Evolutionary conservation across 192 early-diverging fungal species (phyloP).

Genomic region (Gonapodya prolifera): DNA sequence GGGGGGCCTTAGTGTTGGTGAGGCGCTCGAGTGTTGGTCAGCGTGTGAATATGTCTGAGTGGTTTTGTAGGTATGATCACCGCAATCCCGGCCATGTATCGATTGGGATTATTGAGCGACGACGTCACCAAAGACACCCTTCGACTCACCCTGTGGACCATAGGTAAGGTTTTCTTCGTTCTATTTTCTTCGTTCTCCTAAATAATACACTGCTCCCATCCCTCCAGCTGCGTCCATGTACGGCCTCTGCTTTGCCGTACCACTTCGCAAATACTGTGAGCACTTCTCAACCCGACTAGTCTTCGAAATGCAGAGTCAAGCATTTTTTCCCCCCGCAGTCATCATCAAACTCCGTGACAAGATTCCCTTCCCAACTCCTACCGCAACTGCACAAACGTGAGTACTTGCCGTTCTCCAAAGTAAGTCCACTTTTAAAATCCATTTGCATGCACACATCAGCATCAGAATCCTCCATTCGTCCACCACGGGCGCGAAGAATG

Average conservation of each 20-base stretch:
- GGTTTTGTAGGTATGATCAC: slow-evolving; percentile 40
- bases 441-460: no score
- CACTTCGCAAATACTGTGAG: slow-evolving; percentile 58
- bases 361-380: slow-evolving; percentile 70
- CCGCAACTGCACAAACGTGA: slow-evolving; percentile 69
- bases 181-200: not conserved
- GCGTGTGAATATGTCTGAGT: not conserved
- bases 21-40: not conserved
- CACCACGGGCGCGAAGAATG: not conserved
- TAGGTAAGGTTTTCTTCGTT: slow-evolving; percentile 21
- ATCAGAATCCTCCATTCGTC: not conserved
- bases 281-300: no score
- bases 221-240: slow-evolving; percentile 49
- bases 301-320: no score
- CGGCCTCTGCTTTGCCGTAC: slow-evolving; percentile 83
- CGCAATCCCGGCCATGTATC: slow-evolving; percentile 65
- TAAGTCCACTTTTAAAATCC: no score
- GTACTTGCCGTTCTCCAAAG: no score
- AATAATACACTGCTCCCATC: no score
- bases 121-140: slow-evolving; percentile 29
- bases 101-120: slow-evolving; percentile 37
- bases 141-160: slow-evolving; percentile 56
- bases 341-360: slow-evolving; percentile 57
- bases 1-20: slow-evolving; percentile 63
- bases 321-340: no score